Base-by-base conservation (phyloP, 2,329 filamentous ascomycete species). In the Talaromyces sp. region DNA sequence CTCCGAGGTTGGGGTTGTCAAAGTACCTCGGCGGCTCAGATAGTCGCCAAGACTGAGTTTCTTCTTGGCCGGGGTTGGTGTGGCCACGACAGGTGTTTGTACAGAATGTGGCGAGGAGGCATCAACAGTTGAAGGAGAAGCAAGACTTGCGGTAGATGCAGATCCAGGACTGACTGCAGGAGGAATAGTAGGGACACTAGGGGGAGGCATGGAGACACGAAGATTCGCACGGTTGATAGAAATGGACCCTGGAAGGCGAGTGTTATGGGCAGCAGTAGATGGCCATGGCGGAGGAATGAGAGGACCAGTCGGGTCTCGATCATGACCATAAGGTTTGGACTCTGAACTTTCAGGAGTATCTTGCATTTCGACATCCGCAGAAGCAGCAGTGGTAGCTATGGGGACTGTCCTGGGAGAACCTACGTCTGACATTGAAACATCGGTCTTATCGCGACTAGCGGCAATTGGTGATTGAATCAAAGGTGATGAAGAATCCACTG, bases 11-110 rank as follows among this genome's bases (percentile, higher is more conserved):
- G 75, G 74, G 0, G 75, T 74, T 13, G 68, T 65, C 55, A 75
- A 59, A 16, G 72, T 75, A 10, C 71, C 70, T 46, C 74, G 70
- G 47, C 73, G 72, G 45, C 69, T 77, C 49, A 78, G 69, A 56
- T 80, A 80, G 57, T 80, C 78, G 40, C 77, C 77, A 17, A 80
- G 62, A 57, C 75, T 80, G 43, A 80, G 68, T 56, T 80, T 80
- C 63, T 80, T 80, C 64, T 79, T 79, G 16, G 74, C 71, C 2
- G 77, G 77, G 58, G 75, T 79, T 22, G 77, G 73, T n/a, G 74
- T 72, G 7, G 72, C 67, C 8, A 70, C 55, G 36, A 63, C 60
- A 10, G 66, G 58, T 20, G 64, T 51, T 22, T 67, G 61, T 8
- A 61, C 36, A 19, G 37, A 22, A 32, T 57, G 60, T 32, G 67